Conservation (phyloP, 129 eudicot genomes). For the Flaveria sonorensis region DNA sequence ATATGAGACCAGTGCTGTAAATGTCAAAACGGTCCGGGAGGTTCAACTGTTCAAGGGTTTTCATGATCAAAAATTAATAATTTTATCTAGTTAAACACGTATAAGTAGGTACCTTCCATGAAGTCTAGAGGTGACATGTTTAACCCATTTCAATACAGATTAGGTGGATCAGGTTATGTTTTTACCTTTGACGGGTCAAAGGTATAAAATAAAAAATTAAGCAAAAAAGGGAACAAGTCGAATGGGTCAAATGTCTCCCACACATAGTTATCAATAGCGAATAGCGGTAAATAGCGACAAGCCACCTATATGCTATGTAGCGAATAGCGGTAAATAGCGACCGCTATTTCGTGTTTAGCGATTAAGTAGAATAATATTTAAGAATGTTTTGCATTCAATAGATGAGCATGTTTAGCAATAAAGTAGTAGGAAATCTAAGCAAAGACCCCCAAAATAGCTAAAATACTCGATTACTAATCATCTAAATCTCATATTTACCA, state of each 20-base stretch:
- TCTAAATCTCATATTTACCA: too few relatives aligned
- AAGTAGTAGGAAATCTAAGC: too few relatives aligned
- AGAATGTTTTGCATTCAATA: too few relatives aligned
- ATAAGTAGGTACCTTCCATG: slow-evolving; percentile 3
- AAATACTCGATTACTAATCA: too few relatives aligned
- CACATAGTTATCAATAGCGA: too few relatives aligned
- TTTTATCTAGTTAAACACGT: neutral
- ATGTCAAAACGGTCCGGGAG: slow-evolving; percentile 95
- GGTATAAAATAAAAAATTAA: neutral
- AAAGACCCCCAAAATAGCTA: too few relatives aligned
- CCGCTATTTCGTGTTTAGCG: too few relatives aligned
- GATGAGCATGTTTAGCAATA: too few relatives aligned
- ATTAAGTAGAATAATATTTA: too few relatives aligned
- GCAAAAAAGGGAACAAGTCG: neutral
- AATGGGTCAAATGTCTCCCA: neutral
- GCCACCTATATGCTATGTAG: too few relatives aligned
- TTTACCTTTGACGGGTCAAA: neutral
- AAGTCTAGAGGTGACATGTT: neutral
- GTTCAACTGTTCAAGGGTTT: slow-evolving; percentile 64
- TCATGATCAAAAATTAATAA: slow-evolving; percentile 5
- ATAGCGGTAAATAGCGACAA: too few relatives aligned
- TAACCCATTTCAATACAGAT: neutral
- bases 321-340: too few relatives aligned
- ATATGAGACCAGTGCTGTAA: slow-evolving; percentile 89
- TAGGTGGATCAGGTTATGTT: neutral